These are phyloP conservation scores for Chaetomidium leptoderma DNA, from an alignment of 495 filamentous ascomycete genomes.

Conservation along the genomic window DNA sequence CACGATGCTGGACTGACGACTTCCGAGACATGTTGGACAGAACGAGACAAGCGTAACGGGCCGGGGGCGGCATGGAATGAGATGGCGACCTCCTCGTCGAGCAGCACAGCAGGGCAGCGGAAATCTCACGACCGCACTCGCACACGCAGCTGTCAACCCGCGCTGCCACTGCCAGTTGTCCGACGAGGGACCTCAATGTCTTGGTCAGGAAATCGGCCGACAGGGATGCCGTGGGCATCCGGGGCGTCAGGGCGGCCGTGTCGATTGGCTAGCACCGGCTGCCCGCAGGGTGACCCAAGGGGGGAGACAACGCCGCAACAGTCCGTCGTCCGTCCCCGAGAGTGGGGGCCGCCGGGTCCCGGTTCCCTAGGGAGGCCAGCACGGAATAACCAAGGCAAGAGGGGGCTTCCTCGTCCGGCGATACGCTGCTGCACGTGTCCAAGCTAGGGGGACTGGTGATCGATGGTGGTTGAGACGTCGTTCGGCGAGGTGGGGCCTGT, in stretches of 20 bases:
- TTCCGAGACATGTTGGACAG: conserved; percentile 14
- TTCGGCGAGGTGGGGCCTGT: not conserved
- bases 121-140: not conserved
- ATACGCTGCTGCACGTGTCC: not conserved
- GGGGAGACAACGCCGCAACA: conserved; percentile 2
- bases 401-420: not conserved
- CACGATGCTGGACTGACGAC: conserved; percentile 12
- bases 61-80: not conserved
- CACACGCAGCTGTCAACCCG: not conserved
- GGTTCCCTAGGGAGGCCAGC: not conserved
- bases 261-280: conserved; percentile 15
- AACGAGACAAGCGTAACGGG: not conserved
- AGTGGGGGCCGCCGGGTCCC: conserved; percentile 10
- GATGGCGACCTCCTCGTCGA: not conserved
- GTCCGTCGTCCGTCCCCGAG: conserved; percentile 7
- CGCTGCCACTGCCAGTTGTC: conserved; percentile 9
- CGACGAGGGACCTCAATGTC: not conserved
- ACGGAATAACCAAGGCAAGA: not conserved
- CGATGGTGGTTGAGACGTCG: not conserved
- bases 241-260: conserved; percentile 12
- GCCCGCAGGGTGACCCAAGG: not conserved
- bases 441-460: conserved; percentile 5
- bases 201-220: conserved; percentile 6
- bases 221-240: conserved; percentile 9
- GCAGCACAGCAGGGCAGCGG: not conserved